Base-by-base conservation (phyloP, 2,329 filamentous ascomycete genomes). In the Sporothrix euskadiensis region DNA sequence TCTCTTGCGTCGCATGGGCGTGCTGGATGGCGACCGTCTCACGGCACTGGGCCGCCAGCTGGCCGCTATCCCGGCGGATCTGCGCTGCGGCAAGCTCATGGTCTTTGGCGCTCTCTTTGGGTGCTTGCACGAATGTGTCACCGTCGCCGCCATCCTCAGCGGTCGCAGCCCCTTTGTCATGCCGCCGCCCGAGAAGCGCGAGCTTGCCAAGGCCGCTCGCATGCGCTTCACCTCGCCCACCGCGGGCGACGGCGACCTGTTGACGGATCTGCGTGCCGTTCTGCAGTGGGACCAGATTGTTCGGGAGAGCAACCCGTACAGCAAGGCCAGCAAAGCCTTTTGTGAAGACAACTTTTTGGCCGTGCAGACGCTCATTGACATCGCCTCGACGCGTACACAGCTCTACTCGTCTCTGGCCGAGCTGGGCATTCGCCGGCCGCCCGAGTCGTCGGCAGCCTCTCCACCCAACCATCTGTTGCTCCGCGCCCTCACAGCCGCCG, bases 41-140 rank as follows among this genome's bases (percentile, higher is more conserved):
- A 98, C 96, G 0, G 94, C 94, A 3, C 89, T 99, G 65, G 96
- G 96, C 54, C 90, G 92, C 71, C 96, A 98, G 83, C 86, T 99
- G n/a, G 92, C 94, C 22, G 93, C 97, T 89, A 94, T 99, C 69
- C 96, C 96, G 1, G 93, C 95, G 0, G 96, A 99, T 79, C 86
- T 99, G 66, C 90, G 95, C 39, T 97, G 94, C 80, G 94, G 93
- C 63, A 99, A 99, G 82, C 87, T 99, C 47, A 94, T 99, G 87
- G 93, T 99, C 3, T 97, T 97, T 79, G 96, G 96, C 6, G 92
- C 94, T 19, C 94, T 97, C 73, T 98, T 99, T 79, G 93, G 93
- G 47, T 98, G 95, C 79, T 87, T 98, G 7, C 94, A 97, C 78
- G 90, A 95, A 71, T 94, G 92, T 77, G 87, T 98, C 72, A 94